Evolutionary conservation across 1,284 basidiomycete species (phyloP).

Genomic region (Puccinia polysora): DNA sequence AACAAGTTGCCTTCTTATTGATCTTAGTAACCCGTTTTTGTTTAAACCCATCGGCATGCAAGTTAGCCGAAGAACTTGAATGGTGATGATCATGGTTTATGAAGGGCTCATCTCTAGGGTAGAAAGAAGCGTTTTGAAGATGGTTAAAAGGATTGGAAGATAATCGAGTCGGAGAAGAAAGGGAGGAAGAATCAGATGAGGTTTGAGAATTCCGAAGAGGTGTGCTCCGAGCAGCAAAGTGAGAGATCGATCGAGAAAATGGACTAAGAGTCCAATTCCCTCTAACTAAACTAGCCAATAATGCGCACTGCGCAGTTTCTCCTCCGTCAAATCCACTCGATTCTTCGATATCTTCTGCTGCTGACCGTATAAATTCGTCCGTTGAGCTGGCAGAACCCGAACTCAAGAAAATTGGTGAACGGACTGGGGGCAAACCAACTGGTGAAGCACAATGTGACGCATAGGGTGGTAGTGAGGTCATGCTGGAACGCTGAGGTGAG

Average conservation of each 20-base stretch:
- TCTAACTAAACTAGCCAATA: conserved; percentile 29
- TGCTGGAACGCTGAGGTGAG: conserved; percentile 2
- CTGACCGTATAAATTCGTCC: too few relatives aligned
- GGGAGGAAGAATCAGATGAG: not conserved
- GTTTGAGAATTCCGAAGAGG: not conserved
- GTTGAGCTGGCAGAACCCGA: not conserved
- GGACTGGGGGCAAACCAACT: not conserved
- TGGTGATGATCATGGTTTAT: not conserved
- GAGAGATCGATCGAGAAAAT: conserved; percentile 25
- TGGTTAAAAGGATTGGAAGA: not conserved
- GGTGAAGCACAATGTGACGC: conserved; percentile 7
- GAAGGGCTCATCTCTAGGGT: not conserved
- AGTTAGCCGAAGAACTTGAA: not conserved
- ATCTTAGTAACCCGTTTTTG: conserved; percentile 41
- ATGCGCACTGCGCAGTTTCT: conserved; percentile 15
- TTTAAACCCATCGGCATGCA: not conserved
- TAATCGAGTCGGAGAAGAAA: conserved; percentile 4
- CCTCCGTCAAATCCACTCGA: not conserved
- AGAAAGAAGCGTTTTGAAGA: conserved; percentile 3
- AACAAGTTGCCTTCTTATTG: too few relatives aligned
- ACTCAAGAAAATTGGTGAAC: not conserved
- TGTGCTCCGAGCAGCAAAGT: conserved; percentile 25
- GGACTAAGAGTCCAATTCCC: conserved; percentile 37
- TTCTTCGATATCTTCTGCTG: not conserved
- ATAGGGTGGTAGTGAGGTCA: conserved; percentile 18